Percentiles rank a stretch among this genome's conserved stretches.
Evolutionary conservation across 2,329 filamentous ascomycete genomes (phyloP).

Genomic region (Aureobasidium uvarum): DNA sequence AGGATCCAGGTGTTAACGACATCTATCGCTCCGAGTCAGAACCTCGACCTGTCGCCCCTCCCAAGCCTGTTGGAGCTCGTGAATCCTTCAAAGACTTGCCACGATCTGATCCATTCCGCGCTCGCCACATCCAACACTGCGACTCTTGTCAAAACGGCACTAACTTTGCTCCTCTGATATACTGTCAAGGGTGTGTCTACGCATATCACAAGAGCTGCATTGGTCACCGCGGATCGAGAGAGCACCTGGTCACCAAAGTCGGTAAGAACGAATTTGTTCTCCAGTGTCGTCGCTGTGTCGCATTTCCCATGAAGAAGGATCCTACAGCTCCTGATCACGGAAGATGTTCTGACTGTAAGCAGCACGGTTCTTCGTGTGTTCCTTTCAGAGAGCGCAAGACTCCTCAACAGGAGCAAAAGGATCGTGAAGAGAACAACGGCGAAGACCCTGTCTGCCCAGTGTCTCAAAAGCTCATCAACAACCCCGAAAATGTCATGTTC

Average conservation of each 20-base stretch:
- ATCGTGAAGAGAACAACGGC: conserved; percentile 74
- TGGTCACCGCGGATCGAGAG: conserved; percentile 67
- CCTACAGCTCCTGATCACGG: conserved; percentile 65
- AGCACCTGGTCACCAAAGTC: conserved; percentile 90
- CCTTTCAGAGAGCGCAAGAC: conserved; percentile 73
- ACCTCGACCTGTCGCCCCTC: conserved; percentile 41
- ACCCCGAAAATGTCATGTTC: conserved; percentile 73
- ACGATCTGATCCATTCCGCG: conserved; percentile 63
- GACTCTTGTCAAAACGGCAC: conserved; percentile 64
- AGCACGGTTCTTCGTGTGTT: conserved; percentile 65
- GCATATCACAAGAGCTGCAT: conserved; percentile 83
- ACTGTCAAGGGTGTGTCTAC: conserved; percentile 86
- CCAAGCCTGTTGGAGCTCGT: conserved; percentile 60
- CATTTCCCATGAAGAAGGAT: conserved; percentile 66
- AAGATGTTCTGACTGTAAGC: conserved; percentile 67
- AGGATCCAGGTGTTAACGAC: conserved; percentile 59
- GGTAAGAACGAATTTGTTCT: conserved; percentile 74
- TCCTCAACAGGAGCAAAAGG: conserved; percentile 76
- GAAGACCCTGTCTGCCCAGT: conserved; percentile 72
- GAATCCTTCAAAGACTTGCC: conserved; percentile 69
- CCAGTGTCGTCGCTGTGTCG: conserved; percentile 85
- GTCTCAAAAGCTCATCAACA: conserved; percentile 65
- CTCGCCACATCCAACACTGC: conserved; percentile 68
- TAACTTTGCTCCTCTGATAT: conserved; percentile 68
- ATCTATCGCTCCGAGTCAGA: conserved; percentile 50